phyloP scores from a whole-genome alignment of 2,329 filamentous ascomycete species.

The Epichloe sylvatica region DNA sequence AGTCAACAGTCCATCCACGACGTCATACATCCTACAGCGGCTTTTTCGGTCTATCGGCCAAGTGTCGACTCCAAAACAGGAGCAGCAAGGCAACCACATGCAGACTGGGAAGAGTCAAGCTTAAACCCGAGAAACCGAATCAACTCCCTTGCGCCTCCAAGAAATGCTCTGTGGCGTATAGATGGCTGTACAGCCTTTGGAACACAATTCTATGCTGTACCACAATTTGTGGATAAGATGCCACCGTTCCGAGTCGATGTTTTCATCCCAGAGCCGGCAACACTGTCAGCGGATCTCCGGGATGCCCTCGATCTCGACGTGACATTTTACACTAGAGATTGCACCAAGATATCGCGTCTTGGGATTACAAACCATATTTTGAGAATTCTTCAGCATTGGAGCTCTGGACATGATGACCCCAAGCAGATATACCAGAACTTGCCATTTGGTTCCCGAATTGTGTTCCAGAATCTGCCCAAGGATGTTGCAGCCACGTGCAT shows the following conservation, averaged over 20 bases:
- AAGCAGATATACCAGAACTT: conserved; percentile 27
- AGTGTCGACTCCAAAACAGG: not conserved
- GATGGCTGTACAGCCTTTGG: conserved; percentile 44
- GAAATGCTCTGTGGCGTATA: conserved; percentile 39
- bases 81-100: not conserved
- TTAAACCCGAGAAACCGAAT: conserved; percentile 49
- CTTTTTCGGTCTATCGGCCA: conserved; percentile 21
- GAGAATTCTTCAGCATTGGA: conserved; percentile 40
- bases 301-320: conserved; percentile 32
- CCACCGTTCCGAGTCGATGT: conserved; percentile 43
- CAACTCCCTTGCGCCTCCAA: conserved; percentile 35
- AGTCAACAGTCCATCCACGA: conserved; percentile 37
- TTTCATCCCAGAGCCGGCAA: conserved; percentile 38
- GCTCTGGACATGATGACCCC: conserved; percentile 18
- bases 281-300: conserved; percentile 27
- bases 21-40: conserved; percentile 45
- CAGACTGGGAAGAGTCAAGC: conserved; percentile 32
- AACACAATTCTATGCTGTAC: conserved; percentile 43
- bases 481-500: conserved; percentile 33
- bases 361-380: conserved; percentile 41
- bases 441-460: conserved; percentile 44
- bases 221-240: conserved; percentile 32
- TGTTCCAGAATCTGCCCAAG: conserved; percentile 36
- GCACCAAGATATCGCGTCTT: conserved; percentile 30
- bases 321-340: conserved; percentile 43